These are phyloP conservation scores for Syncephalastrum monosporum DNA, from an alignment of 371 early-diverging fungal genomes.

Conservation along the genomic window DNA sequence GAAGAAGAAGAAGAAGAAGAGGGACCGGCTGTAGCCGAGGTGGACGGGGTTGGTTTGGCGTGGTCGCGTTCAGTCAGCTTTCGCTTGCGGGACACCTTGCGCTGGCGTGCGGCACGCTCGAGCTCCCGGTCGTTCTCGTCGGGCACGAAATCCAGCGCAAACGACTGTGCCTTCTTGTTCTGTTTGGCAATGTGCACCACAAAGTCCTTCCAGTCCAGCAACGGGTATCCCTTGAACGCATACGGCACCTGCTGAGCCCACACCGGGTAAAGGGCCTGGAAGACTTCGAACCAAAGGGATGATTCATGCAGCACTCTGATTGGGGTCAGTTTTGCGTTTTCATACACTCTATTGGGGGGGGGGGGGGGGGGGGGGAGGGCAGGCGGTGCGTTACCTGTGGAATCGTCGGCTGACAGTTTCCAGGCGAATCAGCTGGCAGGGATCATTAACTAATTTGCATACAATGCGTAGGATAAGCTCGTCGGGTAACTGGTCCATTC, in stretches of 20 bases:
- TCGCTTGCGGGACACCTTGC: conserved; percentile 15
- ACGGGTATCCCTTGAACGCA: conserved; percentile 12
- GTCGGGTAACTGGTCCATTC: conserved; percentile 36
- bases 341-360: no score
- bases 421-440: conserved; percentile 21
- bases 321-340: no score
- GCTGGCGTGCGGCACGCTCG: conserved; percentile 3
- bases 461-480: conserved; percentile 33
- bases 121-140: conserved; percentile 15
- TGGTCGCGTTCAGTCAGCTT: conserved; percentile 7
- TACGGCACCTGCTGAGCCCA: conserved; percentile 31
- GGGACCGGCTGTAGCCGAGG: conserved; percentile 2
- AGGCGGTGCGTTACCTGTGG: conserved; percentile 15
- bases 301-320: conserved; percentile 23
- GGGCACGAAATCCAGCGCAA: conserved; percentile 22
- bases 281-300: conserved; percentile 33
- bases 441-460: conserved; percentile 17
- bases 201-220: conserved; percentile 38
- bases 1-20: conserved; percentile 6
- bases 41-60: background rate
- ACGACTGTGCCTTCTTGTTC: conserved; percentile 10
- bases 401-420: conserved; percentile 25
- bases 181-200: conserved; percentile 25
- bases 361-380: no score
- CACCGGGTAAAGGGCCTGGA: conserved; percentile 23